Conservation (phyloP, 73 alveolate genomes). For the Tetrahymena borealis region DNA sequence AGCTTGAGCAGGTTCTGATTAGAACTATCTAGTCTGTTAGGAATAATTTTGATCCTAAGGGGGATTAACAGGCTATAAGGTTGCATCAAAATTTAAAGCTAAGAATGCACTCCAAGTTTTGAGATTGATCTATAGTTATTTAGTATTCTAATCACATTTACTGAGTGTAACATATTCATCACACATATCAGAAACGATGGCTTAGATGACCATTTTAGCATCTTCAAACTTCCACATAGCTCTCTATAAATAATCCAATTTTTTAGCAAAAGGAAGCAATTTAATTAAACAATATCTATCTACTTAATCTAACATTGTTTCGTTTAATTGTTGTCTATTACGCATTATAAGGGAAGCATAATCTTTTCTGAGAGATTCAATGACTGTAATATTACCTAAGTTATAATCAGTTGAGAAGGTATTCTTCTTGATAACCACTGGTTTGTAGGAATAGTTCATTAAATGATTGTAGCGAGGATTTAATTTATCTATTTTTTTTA, state of each 20-base stretch:
- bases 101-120: background rate
- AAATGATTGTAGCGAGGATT: background rate
- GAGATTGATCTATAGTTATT: background rate
- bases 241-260: background rate
- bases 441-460: background rate
- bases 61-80: background rate
- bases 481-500: background rate
- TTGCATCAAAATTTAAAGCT: background rate
- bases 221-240: background rate
- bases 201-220: background rate
- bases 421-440: background rate
- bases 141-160: background rate
- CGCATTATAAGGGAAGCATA: background rate
- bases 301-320: background rate
- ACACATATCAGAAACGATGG: background rate
- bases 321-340: background rate
- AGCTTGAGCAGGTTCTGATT: background rate
- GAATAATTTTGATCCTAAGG: background rate
- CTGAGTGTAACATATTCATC: background rate
- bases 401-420: background rate
- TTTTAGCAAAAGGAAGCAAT: background rate
- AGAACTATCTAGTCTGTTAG: background rate
- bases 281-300: background rate
- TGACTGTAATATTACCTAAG: background rate
- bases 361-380: background rate